Conservation (phyloP, 139 green algal species). For the Tetraselmis chui region DNA sequence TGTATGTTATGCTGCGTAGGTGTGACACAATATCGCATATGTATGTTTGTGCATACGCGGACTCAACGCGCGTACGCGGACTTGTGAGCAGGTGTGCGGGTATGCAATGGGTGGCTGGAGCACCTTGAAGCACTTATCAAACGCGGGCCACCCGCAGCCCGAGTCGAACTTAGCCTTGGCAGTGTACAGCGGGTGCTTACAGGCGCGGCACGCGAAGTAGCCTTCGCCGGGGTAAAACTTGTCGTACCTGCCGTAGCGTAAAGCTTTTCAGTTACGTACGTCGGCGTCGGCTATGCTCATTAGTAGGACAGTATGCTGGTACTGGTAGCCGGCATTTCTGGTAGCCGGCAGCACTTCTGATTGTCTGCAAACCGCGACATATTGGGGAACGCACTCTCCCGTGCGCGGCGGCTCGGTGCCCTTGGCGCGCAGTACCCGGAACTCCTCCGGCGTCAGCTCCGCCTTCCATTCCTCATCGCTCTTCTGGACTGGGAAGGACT, state of each 20-base stretch:
- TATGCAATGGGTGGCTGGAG: too few relatives aligned
- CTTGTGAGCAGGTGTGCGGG: neutral
- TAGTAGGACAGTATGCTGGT: too few relatives aligned
- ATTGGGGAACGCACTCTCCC: neutral
- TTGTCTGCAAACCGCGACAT: too few relatives aligned
- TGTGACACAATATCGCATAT: too few relatives aligned
- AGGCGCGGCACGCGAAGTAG: slow-evolving; percentile 6
- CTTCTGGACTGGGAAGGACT: neutral
- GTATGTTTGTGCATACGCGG: too few relatives aligned
- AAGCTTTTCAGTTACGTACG: too few relatives aligned
- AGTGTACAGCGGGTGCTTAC: slow-evolving; percentile 7
- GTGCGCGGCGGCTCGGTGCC: slow-evolving; percentile 15
- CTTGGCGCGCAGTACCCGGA: slow-evolving; percentile 17
- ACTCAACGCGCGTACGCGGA: too few relatives aligned
- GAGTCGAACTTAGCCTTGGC: slow-evolving; percentile 9
- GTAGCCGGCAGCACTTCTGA: too few relatives aligned
- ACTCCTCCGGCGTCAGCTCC: neutral
- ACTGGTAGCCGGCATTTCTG: too few relatives aligned
- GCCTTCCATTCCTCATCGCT: slow-evolving; percentile 3
- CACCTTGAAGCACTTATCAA: slow-evolving; percentile 9
- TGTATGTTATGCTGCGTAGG: too few relatives aligned
- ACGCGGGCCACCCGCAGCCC: slow-evolving; percentile 10
- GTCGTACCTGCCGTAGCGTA: slow-evolving; percentile 31
- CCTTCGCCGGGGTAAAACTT: slow-evolving; percentile 9
- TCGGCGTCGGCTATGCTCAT: too few relatives aligned